A percentile compares a stretch with the other conserved stretches of the same genome.
Conservation (phyloP, 108 stramenopile genomes). For the Asterionellopsis glacialis region DNA sequence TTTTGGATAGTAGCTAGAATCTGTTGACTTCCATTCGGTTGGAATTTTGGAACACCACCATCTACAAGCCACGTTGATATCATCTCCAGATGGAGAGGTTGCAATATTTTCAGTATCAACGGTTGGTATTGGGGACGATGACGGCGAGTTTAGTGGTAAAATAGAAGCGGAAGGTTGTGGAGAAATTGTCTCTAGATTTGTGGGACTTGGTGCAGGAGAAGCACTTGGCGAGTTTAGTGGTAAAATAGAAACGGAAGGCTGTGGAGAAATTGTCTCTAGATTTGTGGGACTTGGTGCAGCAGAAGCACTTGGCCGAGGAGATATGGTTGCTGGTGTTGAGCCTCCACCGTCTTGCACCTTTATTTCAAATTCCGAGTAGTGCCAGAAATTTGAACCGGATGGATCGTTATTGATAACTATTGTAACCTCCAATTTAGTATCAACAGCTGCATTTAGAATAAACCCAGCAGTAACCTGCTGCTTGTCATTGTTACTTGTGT, state of each 20-base stretch:
- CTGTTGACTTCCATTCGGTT: not conserved
- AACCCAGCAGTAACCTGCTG: not conserved
- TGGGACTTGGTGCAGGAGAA: too few relatives aligned
- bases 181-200: too few relatives aligned
- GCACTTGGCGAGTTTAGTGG: not conserved
- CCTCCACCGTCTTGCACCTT: not conserved
- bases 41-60: constrained; percentile 3
- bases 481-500: not conserved
- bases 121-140: not conserved
- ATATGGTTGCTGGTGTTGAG: not conserved
- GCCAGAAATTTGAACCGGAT: not conserved
- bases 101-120: not conserved
- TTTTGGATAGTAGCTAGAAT: not conserved
- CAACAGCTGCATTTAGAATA: not conserved
- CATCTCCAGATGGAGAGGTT: not conserved
- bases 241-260: too few relatives aligned
- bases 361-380: not conserved
- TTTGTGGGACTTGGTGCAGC: too few relatives aligned
- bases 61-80: not conserved
- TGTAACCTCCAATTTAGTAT: constrained; percentile 1
- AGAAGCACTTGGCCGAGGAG: too few relatives aligned
- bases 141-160: not conserved
- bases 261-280: too few relatives aligned
- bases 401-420: not conserved
- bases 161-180: too few relatives aligned